These are phyloP conservation scores for Nepenthes gracilis DNA, from an alignment of 148 eudicot genomes.

Conservation along the genomic window DNA sequence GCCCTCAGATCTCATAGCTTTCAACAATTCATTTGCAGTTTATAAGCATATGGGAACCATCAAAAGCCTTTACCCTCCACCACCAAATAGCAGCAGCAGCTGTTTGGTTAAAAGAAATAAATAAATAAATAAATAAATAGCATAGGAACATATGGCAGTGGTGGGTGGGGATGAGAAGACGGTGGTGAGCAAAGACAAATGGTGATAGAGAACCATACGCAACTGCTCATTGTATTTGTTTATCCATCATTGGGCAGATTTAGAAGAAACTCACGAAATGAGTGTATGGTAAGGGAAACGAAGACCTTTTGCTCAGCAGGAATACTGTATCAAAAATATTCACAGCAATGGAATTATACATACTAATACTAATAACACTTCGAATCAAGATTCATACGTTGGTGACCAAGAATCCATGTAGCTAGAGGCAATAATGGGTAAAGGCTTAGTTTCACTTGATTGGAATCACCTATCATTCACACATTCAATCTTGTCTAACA, in stretches of 20 bases:
- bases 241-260: conserved; percentile 29
- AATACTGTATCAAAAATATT: no score
- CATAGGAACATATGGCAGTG: neutral
- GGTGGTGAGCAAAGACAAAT: conserved; percentile 13
- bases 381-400: no score
- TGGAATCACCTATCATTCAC: no score
- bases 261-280: neutral
- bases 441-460: no score
- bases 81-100: neutral
- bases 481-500: no score
- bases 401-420: no score
- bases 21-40: conserved; percentile 5
- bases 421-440: no score
- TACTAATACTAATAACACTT: no score
- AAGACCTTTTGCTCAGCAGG: neutral
- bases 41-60: neutral
- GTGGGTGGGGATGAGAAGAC: neutral
- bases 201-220: conserved; percentile 9
- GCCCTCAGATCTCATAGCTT: conserved; percentile 16
- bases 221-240: conserved; percentile 21
- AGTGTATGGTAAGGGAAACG: neutral
- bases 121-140: neutral
- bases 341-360: no score
- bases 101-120: neutral
- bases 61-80: conserved; percentile 5